Evolutionary conservation across 805 yeast species (phyloP), one percentile per base, ranked within the genome.

Genomic region (Pichia californica): DNA sequence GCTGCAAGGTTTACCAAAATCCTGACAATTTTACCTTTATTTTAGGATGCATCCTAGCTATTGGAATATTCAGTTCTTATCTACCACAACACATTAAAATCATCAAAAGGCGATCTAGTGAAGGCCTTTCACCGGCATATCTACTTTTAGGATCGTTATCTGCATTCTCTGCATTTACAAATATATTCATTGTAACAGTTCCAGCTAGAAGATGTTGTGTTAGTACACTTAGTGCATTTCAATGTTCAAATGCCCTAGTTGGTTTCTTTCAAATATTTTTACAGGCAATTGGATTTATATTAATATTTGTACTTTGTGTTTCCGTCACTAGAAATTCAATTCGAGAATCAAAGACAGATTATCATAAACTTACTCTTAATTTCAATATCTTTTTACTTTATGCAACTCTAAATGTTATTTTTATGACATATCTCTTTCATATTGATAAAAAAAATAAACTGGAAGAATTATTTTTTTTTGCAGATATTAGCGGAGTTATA

Each of bases 71-170:
- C 28, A 52, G 71, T 10, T 82, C 91, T 35, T 87, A 87, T 57
- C 41, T 81, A 4, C 95, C 95, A 0, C 96, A 87, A 63, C 86
- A 82, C 58, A 44, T 68, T 34, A 72, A 80, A 35, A 78, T 87
- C 42, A 60, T 75, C 40, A 52, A 57, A 16, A 71, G 88, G 39
- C 62, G 73, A 39, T 72, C 88, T 6, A 78, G 89, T 11, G 88
- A 85, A 56, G 96, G 96, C 5, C 65, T 87, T 19, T 81, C 89
- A 5, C 85, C 89, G 11, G 69, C 73, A 52, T 87, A 79, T 56
- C 66, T 87, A 27, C 62, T 87, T 13, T 69, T 88, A 32, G 93
- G 93, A 4, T 74, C 82, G 5, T 60, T 81, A 38, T 77, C 89
- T 18, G 80, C 85, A n/a, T 63, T 80, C 25, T 73, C 81, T 53